Base-by-base conservation (phyloP, 768 basidiomycete species). In the Collybiopsis confluens region DNA sequence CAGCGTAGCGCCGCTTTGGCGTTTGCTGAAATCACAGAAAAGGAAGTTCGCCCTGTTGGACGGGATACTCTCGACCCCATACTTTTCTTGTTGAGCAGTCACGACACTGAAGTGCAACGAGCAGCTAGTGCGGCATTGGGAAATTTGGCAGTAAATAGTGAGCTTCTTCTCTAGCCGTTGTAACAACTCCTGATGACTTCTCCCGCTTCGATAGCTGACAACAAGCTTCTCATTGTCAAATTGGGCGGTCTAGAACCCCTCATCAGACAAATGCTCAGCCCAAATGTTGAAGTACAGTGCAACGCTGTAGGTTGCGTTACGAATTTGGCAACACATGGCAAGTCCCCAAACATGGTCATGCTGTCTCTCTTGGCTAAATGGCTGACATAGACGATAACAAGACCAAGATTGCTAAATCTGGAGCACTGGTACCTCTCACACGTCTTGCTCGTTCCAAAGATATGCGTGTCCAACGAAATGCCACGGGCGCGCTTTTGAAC, bases 271-370 rank as follows among this genome's bases (percentile, higher is more conserved):
- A 99, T 99, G 97, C 84, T 98, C 51, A 93, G 90, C 61, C 94
- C 95, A 2, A 99, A 98, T 64, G 96, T 98, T 38, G 97, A 99
- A 67, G 97, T 99, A 2, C 97, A 98, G 70, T 99, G 97, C 75
- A 99, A 99, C 66, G 97, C 97, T 26, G 97, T 99, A 23, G 97
- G 97, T 30, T 99, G 97, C 66, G 93, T 99, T 47, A 99, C 97
- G 16, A 99, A 99, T 68, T 80, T 99, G 41, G 97, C 97, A 13
- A 99, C 96, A 1, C 96, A 98, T 72, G 96, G 95, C 96, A 54
- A 52, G 83, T 33, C 30, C 13, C 13, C 5, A 33, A 33, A 13
- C 5, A 33, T 33, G 30, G 30, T 33, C 6, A 33, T 33, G 30
- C 30, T 33, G 30, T 6, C 30, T n/a, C n/a, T n/a, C n/a, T n/a